Conservation (phyloP, 2,329 filamentous ascomycete species). For the Nemania abortiva region DNA sequence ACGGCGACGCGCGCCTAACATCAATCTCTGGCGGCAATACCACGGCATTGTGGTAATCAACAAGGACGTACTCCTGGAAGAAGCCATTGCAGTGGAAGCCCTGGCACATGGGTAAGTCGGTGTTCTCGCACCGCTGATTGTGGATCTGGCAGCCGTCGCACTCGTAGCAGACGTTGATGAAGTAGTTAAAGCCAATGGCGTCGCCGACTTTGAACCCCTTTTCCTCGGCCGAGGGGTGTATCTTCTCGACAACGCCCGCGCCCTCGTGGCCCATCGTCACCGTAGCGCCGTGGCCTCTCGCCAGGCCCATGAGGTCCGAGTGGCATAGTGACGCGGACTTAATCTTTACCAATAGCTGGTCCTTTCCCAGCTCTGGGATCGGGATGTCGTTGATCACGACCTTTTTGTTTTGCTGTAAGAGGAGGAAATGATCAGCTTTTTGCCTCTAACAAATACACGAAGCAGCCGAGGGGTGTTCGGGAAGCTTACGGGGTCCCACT, state of each 20-base stretch:
- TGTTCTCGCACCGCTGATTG: constrained; percentile 31
- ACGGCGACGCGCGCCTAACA: constrained; percentile 24
- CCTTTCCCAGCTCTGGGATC: constrained; percentile 37
- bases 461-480: neutral
- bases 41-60: constrained; percentile 32
- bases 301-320: constrained; percentile 24
- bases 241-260: constrained; percentile 30
- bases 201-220: constrained; percentile 33
- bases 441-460: neutral
- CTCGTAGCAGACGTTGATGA: constrained; percentile 33
- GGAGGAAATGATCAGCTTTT: neutral
- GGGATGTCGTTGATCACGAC: constrained; percentile 40
- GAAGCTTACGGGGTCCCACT: constrained; percentile 32
- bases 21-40: constrained; percentile 32
- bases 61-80: constrained; percentile 33
- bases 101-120: constrained; percentile 23
- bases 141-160: constrained; percentile 33
- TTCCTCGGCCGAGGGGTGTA: constrained; percentile 30
- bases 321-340: constrained; percentile 34
- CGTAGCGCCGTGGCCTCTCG: constrained; percentile 13
- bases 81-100: constrained; percentile 31
- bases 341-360: constrained; percentile 35
- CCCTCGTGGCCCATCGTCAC: constrained; percentile 38
- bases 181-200: constrained; percentile 33
- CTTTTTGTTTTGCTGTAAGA: constrained; percentile 24